A percentile compares a stretch with the other conserved stretches of the same genome.
Evolutionary conservation across 495 filamentous ascomycete genomes (phyloP).

Genomic region (Penicillium cinerascens): DNA sequence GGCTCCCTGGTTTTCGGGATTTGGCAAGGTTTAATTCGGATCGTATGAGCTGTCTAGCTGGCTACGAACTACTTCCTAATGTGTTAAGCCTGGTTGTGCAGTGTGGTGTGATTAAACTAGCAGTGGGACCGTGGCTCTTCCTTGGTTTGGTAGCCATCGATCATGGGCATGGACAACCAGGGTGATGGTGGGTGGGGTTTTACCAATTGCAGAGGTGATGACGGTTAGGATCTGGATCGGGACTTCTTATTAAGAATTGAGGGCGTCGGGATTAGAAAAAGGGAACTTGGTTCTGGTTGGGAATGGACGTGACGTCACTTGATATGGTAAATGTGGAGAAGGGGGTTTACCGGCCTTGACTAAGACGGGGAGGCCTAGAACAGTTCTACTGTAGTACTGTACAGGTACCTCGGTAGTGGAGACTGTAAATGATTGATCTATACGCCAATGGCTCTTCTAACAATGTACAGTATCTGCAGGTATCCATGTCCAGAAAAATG

Average conservation of each 20-base stretch:
- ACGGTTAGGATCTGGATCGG: not conserved
- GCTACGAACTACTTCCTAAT: too few species aligned
- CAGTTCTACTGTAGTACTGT: too few species aligned
- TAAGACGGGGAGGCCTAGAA: not conserved
- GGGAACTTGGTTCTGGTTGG: slow-evolving; percentile 1
- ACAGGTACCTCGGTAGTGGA: not conserved
- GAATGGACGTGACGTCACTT: slow-evolving; percentile 10
- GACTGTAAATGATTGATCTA: not conserved
- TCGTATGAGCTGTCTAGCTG: too few species aligned
- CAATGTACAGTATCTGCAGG: not conserved
- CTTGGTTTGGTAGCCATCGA: slow-evolving; percentile 1
- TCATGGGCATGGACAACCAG: not conserved
- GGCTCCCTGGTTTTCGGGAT: too few species aligned
- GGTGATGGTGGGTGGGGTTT: not conserved
- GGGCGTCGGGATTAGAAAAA: not conserved
- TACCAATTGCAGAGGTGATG: not conserved
- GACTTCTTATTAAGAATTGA: not conserved
- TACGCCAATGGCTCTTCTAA: not conserved
- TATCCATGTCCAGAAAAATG: not conserved
- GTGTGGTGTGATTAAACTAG: not conserved
- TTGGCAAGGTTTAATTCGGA: too few species aligned
- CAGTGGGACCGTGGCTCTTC: not conserved
- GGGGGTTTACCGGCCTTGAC: too few species aligned
- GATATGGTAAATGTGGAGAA: not conserved
- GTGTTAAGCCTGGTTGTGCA: too few species aligned